A percentile compares a stretch with the other conserved stretches of the same genome.
Conservation (phyloP, 768 basidiomycete genomes). For the Suillus bovinus region DNA sequence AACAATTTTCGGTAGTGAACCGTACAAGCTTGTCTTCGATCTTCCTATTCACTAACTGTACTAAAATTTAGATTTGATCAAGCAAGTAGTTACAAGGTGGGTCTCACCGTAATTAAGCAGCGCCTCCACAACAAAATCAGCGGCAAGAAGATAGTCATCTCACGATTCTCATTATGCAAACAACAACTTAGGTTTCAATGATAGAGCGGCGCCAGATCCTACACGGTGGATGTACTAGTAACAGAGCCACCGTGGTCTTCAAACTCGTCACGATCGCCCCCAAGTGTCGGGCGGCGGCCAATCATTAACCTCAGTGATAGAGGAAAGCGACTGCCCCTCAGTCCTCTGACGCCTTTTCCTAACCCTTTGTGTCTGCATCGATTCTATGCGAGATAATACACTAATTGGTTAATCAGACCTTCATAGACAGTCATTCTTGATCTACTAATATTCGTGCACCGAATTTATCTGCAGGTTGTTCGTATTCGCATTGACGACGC, state of each 20-base stretch:
- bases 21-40: background rate
- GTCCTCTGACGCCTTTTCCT: background rate
- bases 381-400: background rate
- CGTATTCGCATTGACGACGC: background rate
- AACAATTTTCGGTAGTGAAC: too few relatives aligned
- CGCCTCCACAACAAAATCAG: background rate
- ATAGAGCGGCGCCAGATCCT: background rate
- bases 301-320: background rate
- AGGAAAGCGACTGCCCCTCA: background rate
- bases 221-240: background rate
- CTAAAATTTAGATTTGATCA: background rate
- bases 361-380: background rate
- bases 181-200: background rate
- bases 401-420: background rate
- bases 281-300: too few relatives aligned
- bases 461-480: background rate
- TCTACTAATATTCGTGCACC: background rate
- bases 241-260: background rate
- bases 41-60: background rate
- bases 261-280: background rate
- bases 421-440: background rate
- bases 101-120: background rate
- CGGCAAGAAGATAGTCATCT: background rate
- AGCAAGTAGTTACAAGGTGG: background rate
- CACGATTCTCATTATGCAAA: background rate